These are phyloP conservation scores for Aspergillus ochraceus DNA, from an alignment of 2,329 filamentous ascomycete genomes.

Conservation along the genomic window DNA sequence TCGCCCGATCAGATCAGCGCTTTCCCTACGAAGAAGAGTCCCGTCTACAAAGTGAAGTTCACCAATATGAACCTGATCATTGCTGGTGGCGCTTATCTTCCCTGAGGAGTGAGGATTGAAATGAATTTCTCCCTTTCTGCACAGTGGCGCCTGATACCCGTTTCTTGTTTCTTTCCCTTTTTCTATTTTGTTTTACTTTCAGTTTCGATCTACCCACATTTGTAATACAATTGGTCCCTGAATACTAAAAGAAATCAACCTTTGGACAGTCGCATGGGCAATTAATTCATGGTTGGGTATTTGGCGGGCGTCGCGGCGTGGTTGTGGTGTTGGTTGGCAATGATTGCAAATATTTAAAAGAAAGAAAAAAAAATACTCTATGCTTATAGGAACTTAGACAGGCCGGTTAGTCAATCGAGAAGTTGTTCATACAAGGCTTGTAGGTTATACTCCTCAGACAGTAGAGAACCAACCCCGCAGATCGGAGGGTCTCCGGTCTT, in stretches of 20 bases:
- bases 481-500: no score
- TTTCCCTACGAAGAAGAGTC: slow-evolving; percentile 94
- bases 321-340: neutral
- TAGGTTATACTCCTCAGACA: no score
- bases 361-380: neutral
- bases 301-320: neutral
- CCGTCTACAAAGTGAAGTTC: slow-evolving; percentile 89
- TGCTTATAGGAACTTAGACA: no score
- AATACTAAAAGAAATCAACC: neutral
- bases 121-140: slow-evolving; percentile 10
- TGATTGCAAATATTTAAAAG: neutral
- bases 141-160: slow-evolving; percentile 22
- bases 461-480: no score
- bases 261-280: neutral
- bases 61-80: slow-evolving; percentile 94
- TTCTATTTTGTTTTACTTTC: neutral
- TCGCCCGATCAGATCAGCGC: slow-evolving; percentile 92
- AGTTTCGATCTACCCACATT: neutral
- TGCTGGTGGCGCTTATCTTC: slow-evolving; percentile 71
- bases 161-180: slow-evolving; percentile 1
- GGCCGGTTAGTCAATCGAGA: neutral
- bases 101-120: slow-evolving; percentile 30
- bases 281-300: neutral
- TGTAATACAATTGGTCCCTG: neutral
- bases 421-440: no score